phyloP scores from a whole-genome alignment of 805 yeast species.

The Wickerhamomyces bisporus region DNA sequence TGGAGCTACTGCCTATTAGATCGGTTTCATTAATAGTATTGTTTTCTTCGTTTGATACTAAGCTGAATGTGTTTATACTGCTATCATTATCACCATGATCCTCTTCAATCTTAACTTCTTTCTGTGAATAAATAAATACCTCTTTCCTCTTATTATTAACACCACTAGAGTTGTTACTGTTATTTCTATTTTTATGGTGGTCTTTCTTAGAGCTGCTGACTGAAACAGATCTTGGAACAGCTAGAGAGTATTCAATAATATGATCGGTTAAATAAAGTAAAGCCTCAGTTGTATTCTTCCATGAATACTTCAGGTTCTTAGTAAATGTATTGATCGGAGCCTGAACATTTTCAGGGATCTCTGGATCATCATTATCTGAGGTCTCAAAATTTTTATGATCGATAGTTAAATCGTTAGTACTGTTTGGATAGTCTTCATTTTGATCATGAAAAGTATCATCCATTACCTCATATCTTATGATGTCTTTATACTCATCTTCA shows the following conservation, averaged over 20 bases:
- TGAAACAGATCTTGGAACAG: conserved; percentile 46
- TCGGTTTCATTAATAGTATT: too few species aligned
- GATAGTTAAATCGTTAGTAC: conserved; percentile 15
- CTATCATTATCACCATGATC: conserved; percentile 13
- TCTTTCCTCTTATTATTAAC: conserved; percentile 24
- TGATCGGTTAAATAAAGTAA: conserved; percentile 45
- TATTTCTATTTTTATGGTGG: conserved; percentile 21
- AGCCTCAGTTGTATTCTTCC: conserved; percentile 30
- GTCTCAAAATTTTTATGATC: conserved; percentile 7
- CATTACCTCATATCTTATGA: conserved; percentile 18
- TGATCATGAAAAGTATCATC: conserved; percentile 9
- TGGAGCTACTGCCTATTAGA: neutral
- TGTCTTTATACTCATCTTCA: conserved; percentile 50
- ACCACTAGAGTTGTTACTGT: neutral
- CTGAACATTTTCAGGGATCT: neutral
- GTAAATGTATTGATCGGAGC: conserved; percentile 4
- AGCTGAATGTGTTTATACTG: too few species aligned
- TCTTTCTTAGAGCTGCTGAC: conserved; percentile 20
- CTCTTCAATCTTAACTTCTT: conserved; percentile 34
- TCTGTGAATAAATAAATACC: conserved; percentile 38
- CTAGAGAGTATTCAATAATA: conserved; percentile 52
- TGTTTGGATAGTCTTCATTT: conserved; percentile 2
- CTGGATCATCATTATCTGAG: conserved; percentile 4
- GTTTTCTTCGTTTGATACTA: too few species aligned
- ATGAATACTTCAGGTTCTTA: conserved; percentile 17